Base-by-base conservation (phyloP, 768 basidiomycete species). In the Rhizopogon vulgaris region DNA sequence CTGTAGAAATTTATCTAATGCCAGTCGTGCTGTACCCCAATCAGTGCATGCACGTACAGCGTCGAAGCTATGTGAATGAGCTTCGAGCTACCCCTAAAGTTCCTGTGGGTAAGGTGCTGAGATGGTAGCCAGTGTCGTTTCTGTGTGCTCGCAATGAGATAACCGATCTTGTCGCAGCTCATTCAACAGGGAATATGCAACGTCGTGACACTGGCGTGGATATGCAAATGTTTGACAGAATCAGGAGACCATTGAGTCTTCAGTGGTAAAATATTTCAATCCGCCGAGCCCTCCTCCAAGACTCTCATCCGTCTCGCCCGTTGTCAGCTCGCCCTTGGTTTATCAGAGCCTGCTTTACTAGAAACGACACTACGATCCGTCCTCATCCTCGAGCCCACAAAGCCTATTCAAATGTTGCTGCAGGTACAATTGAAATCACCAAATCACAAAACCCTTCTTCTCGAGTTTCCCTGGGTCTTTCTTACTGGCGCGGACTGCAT, bases 291-390 rank as follows among this genome's bases (percentile, higher is more conserved):
- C 6, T 80, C 84, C 4, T 57, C 82, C 1, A 94, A 94, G 65
- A 92, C 90, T 9, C 78, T 94, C 43, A 72, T 90, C 34, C 86
- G 92, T 3, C 79, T 92, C 5, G 90, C 87, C 0, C 79, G 86
- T 47, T 94, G 91, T 67, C 91, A 94, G 55, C 74, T 91, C 14
- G 88, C 89, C 0, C 75, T 90, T 6, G 92, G 89, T 2, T 77
- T 79, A 1, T 74, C 85, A 0, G 77, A 78, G 1, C 79, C 82
- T 11, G 87, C 90, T 2, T 72, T 82, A n/a, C n/a, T n/a, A n/a
- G n/a, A n/a, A 12, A 82, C 83, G 6, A 81, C 84, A 1, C 71
- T 91, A 42, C 77, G 83, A n/a, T 65, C 73, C 8, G 78, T 82
- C n/a, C 71, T 89, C 27, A 59, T 76, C 4, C 51, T 86, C 46